Percentiles rank a stretch among this genome's conserved stretches.
phyloP scores from a whole-genome alignment of 495 filamentous ascomycete species.

The Neurospora sp. region DNA sequence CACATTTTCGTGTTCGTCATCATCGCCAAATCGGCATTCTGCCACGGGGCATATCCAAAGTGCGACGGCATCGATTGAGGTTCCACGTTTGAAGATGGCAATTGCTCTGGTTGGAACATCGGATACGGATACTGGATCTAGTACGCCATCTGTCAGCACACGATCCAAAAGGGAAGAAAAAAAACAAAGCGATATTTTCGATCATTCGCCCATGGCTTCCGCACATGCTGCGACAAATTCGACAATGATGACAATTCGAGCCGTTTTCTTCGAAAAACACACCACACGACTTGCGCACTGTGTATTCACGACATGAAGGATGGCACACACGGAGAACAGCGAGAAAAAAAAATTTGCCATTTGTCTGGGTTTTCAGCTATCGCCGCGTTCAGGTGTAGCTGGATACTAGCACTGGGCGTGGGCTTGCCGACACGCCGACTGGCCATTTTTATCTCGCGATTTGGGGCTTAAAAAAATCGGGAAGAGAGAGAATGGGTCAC shows the following conservation, averaged over 20 bases:
- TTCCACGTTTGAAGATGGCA: background rate
- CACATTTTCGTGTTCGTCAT: background rate
- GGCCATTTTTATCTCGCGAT: background rate
- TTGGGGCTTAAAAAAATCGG: background rate
- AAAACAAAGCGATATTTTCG: background rate
- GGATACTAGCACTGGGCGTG: background rate
- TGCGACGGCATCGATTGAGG: background rate
- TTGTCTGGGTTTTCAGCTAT: background rate
- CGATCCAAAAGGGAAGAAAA: background rate
- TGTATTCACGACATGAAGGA: background rate
- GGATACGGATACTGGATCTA: background rate
- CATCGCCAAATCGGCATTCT: background rate
- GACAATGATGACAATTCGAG: background rate
- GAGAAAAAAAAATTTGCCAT: background rate
- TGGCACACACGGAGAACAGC: background rate
- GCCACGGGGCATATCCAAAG: background rate
- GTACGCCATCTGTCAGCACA: background rate
- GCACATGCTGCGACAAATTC: background rate
- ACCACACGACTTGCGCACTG: background rate
- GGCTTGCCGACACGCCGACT: background rate
- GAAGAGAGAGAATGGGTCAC: background rate
- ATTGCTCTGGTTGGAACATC: background rate
- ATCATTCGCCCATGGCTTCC: background rate
- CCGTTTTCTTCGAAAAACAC: background rate
- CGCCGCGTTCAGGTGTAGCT: background rate